Evolutionary conservation across 129 eudicot species (phyloP).

Genomic region (Lactuca sativa): DNA sequence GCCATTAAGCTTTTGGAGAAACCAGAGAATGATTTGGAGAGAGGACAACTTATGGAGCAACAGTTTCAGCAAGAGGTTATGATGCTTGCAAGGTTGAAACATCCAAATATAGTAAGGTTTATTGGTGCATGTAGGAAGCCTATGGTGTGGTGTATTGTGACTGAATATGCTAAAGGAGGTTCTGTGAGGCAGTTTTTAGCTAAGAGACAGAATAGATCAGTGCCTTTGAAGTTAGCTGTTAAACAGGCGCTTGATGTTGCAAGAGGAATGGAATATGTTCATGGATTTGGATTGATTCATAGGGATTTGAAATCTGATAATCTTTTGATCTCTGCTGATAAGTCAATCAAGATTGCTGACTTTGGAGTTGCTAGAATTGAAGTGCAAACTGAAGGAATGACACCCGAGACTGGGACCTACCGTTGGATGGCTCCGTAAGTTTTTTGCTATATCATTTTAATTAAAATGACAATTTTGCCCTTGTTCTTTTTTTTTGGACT

Average conservation of each 20-base stretch:
- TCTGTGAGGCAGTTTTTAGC: constrained; percentile 89
- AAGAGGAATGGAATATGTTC: constrained; percentile 96
- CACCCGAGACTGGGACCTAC: constrained; percentile 95
- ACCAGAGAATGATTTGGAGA: constrained; percentile 79
- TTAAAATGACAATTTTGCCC: background rate
- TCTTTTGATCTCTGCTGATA: constrained; percentile 82
- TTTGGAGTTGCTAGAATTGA: constrained; percentile 98
- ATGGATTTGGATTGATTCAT: constrained; percentile 78
- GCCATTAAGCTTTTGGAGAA: constrained; percentile 87
- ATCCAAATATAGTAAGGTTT: constrained; percentile 87
- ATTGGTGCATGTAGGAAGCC: constrained; percentile 96
- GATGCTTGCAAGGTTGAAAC: constrained; percentile 90
- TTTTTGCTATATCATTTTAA: constrained; percentile 7
- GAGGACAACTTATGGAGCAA: constrained; percentile 95
- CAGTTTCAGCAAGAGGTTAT: constrained; percentile 97
- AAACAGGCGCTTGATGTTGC: constrained; percentile 99
- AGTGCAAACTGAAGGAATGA: constrained; percentile 98
- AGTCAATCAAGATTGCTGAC: constrained; percentile 90
- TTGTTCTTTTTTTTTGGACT: too few species aligned
- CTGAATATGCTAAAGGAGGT: constrained; percentile 97
- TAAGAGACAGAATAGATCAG: constrained; percentile 78
- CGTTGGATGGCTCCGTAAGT: constrained; percentile 99
- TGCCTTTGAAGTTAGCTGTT: constrained; percentile 87
- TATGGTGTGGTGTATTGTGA: constrained; percentile 97
- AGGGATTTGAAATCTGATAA: constrained; percentile 93